Conservation (phyloP, 371 early-diverging fungal genomes). For the Mortierella sp. region DNA sequence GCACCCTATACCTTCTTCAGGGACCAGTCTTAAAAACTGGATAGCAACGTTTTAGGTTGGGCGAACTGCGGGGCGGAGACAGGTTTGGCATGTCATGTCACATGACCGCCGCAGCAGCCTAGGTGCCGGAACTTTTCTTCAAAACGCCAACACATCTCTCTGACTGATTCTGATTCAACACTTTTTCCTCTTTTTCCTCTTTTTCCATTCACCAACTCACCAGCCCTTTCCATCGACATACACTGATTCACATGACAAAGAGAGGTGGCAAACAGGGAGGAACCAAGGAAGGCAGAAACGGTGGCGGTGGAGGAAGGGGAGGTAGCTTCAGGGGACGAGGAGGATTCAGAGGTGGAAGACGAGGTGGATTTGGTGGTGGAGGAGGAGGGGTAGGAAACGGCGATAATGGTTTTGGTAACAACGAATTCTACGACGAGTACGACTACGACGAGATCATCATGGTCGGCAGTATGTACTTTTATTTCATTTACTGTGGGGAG, state of each 20-base stretch:
- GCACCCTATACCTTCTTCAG: too few relatives aligned
- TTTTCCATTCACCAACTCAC: not conserved
- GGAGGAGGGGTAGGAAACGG: conserved; percentile 7
- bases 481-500: not conserved
- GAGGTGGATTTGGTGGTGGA: conserved; percentile 15
- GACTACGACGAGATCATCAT: conserved; percentile 36
- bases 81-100: not conserved
- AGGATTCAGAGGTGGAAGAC: conserved; percentile 16
- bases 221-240: not conserved
- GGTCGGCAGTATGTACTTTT: conserved; percentile 21
- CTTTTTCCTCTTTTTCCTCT: not conserved
- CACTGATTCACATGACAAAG: conserved; percentile 24
- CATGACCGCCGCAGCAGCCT: conserved; percentile 1
- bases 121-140: not conserved
- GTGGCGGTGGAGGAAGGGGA: conserved; percentile 27
- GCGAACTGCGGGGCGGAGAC: too few relatives aligned
- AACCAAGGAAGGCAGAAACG: conserved; percentile 3
- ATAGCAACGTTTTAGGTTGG: too few relatives aligned
- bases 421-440: conserved; percentile 21
- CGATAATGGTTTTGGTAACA: conserved; percentile 6
- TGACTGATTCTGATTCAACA: not conserved
- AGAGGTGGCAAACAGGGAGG: conserved; percentile 27
- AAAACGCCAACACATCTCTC: not conserved
- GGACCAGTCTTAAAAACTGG: too few relatives aligned
- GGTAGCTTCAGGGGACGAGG: conserved; percentile 31